phyloP scores from a whole-genome alignment of 495 filamentous ascomycete genomes.

The Daldinia loculata region DNA sequence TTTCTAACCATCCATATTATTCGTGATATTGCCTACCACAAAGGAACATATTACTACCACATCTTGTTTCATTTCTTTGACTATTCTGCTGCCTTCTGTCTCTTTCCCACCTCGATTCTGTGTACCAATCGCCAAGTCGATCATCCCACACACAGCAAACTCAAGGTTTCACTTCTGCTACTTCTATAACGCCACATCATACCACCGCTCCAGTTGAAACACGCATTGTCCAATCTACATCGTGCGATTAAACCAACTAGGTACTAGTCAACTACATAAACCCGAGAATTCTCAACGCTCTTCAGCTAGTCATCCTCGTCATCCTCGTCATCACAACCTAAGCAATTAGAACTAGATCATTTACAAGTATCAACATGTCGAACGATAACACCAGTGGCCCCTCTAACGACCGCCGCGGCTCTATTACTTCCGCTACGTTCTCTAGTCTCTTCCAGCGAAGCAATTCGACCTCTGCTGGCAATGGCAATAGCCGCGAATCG shows the following conservation, averaged over 20 bases:
- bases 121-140: constrained; percentile 9
- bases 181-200: constrained; percentile 40
- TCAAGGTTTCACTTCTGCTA: constrained; percentile 32
- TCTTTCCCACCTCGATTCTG: constrained; percentile 12
- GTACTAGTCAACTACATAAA: constrained; percentile 19
- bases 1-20: background rate
- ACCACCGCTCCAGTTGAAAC: constrained; percentile 27
- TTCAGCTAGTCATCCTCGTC: background rate
- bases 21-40: constrained; percentile 15
- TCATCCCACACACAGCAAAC: constrained; percentile 30
- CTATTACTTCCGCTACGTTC: constrained; percentile 63
- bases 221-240: constrained; percentile 20
- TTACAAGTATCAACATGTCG: constrained; percentile 38
- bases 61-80: constrained; percentile 13
- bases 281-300: background rate
- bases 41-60: constrained; percentile 16
- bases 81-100: background rate
- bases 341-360: constrained; percentile 3
- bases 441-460: constrained; percentile 62
- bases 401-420: constrained; percentile 61
- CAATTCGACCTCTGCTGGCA: constrained; percentile 54
- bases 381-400: constrained; percentile 48
- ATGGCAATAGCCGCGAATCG: constrained; percentile 65
- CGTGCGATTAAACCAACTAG: constrained; percentile 22
- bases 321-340: constrained; percentile 1